These are phyloP conservation scores for Davidsoniella virescens DNA, from an alignment of 2,329 filamentous ascomycete genomes.

Conservation along the genomic window DNA sequence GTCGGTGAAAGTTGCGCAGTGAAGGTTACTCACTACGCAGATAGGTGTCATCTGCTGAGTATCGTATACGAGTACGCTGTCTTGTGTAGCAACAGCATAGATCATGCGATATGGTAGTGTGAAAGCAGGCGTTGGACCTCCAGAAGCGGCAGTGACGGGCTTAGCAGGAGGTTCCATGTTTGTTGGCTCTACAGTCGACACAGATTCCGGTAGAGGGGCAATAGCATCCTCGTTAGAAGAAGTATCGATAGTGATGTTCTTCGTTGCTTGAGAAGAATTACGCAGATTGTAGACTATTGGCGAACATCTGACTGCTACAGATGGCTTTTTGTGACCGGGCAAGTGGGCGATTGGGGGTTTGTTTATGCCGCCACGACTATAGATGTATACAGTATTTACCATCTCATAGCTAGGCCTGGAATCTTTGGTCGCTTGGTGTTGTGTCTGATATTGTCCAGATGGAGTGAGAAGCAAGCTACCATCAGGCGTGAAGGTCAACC, in stretches of 20 bases:
- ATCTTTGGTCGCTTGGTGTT: conserved; percentile 49
- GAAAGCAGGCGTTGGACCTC: conserved; percentile 56
- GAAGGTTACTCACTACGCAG: conserved; percentile 88
- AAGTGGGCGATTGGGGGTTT: conserved; percentile 90
- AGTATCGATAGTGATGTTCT: conserved; percentile 88
- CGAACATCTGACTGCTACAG: conserved; percentile 87
- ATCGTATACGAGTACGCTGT: conserved; percentile 87
- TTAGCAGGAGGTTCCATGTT: conserved; percentile 75
- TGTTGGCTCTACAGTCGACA: conserved; percentile 25
- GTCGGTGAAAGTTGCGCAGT: conserved; percentile 95
- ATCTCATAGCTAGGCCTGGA: conserved; percentile 67
- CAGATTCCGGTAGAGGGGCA: conserved; percentile 56
- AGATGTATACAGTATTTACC: conserved; percentile 96
- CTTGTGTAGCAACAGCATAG: conserved; percentile 92
- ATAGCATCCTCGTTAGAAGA: conserved; percentile 76
- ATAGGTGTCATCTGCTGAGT: conserved; percentile 91
- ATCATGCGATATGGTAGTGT: conserved; percentile 82
- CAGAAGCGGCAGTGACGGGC: conserved; percentile 33
- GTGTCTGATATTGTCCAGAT: conserved; percentile 83
- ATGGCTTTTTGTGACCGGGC: conserved; percentile 95
- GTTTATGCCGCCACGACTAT: conserved; percentile 89
- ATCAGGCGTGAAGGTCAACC: conserved; percentile 87
- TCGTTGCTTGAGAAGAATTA: conserved; percentile 49
- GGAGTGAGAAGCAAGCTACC: conserved; percentile 88
- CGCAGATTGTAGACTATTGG: conserved; percentile 75